These are phyloP conservation scores for Prillingera fragicola DNA, from an alignment of 1,284 basidiomycete genomes.

Conservation along the genomic window DNA sequence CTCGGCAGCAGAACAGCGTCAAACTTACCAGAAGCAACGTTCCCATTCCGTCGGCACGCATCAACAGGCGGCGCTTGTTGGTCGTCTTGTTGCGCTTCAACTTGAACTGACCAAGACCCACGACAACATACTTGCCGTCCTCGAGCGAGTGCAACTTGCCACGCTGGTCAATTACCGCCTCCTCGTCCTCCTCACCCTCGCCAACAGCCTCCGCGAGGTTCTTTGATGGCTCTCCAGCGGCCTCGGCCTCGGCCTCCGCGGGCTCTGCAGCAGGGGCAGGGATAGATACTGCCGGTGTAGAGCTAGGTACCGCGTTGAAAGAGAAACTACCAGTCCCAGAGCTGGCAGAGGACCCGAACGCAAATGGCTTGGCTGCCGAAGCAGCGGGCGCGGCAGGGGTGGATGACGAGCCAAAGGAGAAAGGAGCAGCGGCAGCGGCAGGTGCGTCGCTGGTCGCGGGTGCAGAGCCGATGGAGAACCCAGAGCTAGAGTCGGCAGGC, in stretches of 20 bases:
- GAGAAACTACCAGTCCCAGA: conserved; percentile 10
- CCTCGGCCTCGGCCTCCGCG: conserved; percentile 13
- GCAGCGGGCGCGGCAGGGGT: conserved; percentile 10
- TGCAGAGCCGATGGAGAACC: conserved; percentile 30
- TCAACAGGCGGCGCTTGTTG: conserved; percentile 37
- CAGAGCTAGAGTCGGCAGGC: conserved; percentile 2
- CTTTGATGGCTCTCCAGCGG: conserved; percentile 26
- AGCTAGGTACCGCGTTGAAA: conserved; percentile 4
- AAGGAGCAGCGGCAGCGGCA: conserved; percentile 9
- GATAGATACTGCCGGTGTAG: conserved; percentile 4
- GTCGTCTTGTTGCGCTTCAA: conserved; percentile 35
- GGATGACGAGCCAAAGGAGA: conserved; percentile 20
- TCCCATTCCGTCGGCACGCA: conserved; percentile 42
- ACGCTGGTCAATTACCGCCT: conserved; percentile 59
- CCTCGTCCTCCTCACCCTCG: conserved; percentile 66
- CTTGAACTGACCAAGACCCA: conserved; percentile 38
- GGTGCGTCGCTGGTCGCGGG: conserved; percentile 12
- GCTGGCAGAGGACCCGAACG: conserved; percentile 14
- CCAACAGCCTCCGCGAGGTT: conserved; percentile 38
- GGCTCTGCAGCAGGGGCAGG: conserved; percentile 11
- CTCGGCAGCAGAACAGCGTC: not conserved
- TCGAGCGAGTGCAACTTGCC: conserved; percentile 61
- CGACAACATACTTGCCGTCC: conserved; percentile 45
- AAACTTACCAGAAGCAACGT: conserved; percentile 38
- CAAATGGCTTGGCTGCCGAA: conserved; percentile 17